Conservation (phyloP, 768 basidiomycete genomes). For the Lactarius sp. region DNA sequence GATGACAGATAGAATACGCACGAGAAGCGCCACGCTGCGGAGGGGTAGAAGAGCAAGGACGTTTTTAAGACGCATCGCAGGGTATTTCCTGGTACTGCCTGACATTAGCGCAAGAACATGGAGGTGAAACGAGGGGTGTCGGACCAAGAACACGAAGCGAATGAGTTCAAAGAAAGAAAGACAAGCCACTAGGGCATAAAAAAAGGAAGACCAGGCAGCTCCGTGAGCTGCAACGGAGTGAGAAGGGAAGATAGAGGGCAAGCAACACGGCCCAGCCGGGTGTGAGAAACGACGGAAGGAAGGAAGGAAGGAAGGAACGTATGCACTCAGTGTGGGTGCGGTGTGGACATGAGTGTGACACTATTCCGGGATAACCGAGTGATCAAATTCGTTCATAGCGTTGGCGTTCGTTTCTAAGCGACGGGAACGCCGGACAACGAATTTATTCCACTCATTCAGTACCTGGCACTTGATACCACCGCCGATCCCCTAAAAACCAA, state of each 20-base stretch:
- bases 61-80: conserved; percentile 39
- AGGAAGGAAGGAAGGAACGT: not conserved
- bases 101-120: not conserved
- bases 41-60: conserved; percentile 37
- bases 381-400: too few relatives aligned
- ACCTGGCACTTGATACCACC: conserved; percentile 56
- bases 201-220: conserved; percentile 29
- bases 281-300: not conserved
- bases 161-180: conserved; percentile 25
- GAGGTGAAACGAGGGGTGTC: not conserved
- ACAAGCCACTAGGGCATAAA: conserved; percentile 44
- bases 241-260: not conserved
- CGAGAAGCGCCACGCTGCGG: conserved; percentile 44
- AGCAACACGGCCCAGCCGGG: conserved; percentile 23
- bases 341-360: too few relatives aligned
- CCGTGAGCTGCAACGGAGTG: not conserved
- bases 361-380: too few relatives aligned
- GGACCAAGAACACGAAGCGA: conserved; percentile 5
- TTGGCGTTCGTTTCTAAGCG: conserved; percentile 1
- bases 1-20: conserved; percentile 32
- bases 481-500: conserved; percentile 54
- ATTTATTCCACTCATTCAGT: not conserved
- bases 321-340: not conserved
- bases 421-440: not conserved
- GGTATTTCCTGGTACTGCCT: not conserved